Base-by-base conservation (phyloP, 768 basidiomycete species). In the Auricularia heimuer region DNA sequence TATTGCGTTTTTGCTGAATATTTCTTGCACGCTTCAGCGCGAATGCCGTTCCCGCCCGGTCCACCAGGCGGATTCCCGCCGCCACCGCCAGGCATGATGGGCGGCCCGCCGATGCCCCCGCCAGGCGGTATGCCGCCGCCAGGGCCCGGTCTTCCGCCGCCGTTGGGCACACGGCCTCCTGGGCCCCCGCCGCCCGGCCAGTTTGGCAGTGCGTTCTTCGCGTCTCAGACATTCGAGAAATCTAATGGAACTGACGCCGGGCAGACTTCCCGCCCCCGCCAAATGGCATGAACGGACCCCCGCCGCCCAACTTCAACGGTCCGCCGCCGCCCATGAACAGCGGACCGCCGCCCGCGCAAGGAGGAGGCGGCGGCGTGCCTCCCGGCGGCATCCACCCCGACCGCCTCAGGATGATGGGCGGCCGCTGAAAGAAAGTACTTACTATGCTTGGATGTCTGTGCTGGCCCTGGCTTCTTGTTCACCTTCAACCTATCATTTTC, bases 331-430 rank as follows among this genome's bases (percentile, higher is more conserved):
- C 69, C n/a, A 24, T 24, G 3, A 37, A 37, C 14, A 65, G 1
- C 34, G 68, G 64, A 12, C 64, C 73, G 3, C 72, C 74, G 16
- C n/a, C 70, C 74, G 58, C 74, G 76, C 36, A 73, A 16, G 60
- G 29, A 29, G 29, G 29, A 2, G 29, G 29, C 29, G 29, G 44
- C 56, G 56, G 56, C 12, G 29, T 73, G 18, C 24, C 68, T 1
- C 33, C 87, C 54, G 84, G 80, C n/a, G 82, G 81, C n/a, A 92
- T 93, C 68, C 91, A 93, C 73, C 91, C 91, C 10, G 91, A 93
- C 75, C 82, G 91, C 65, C 70, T 90, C 74, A 81, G 89, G 65
- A 92, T 93, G 90, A 85, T 93, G 86, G 81, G 74, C 63, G 71
- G 73, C 62, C 63, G 70, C 37, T 34, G 65, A 35, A 18, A 10